Evolutionary conservation across 208 protist species (phyloP).

Genomic region (Trypanosoma brucei): DNA sequence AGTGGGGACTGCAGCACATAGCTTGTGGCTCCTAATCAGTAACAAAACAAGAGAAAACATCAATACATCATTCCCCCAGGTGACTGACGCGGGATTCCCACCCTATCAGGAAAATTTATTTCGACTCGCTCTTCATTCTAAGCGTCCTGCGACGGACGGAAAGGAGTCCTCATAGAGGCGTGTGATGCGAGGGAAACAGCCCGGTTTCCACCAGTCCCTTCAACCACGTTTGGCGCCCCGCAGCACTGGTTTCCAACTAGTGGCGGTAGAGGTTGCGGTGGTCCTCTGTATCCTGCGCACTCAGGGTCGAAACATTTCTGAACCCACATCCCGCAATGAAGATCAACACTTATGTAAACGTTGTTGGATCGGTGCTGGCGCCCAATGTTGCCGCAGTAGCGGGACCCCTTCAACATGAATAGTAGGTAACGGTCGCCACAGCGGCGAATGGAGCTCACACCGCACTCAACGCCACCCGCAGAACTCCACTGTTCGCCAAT

Average conservation of each 20-base stretch:
- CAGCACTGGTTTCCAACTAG: not conserved
- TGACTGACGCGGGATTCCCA: too few species aligned
- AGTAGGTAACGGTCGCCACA: constrained; percentile 32
- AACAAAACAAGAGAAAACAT: too few species aligned
- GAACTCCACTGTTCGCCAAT: constrained; percentile 24
- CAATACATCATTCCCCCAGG: too few species aligned
- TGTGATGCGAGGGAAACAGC: constrained; percentile 9
- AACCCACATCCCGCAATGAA: constrained; percentile 29
- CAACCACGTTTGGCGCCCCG: not conserved
- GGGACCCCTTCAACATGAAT: constrained; percentile 45
- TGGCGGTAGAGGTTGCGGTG: constrained; percentile 11
- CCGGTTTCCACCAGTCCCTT: constrained; percentile 1
- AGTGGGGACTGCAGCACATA: too few species aligned
- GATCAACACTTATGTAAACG: constrained; percentile 69
- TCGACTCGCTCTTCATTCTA: too few species aligned
- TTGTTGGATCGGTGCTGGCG: constrained; percentile 79
- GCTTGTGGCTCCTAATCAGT: too few species aligned
- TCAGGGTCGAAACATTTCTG: constrained; percentile 88
- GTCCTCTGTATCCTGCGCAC: constrained; percentile 43
- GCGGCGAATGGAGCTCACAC: constrained; percentile 13
- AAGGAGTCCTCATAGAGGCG: constrained; percentile 5
- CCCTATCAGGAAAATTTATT: too few species aligned
- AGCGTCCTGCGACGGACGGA: not conserved
- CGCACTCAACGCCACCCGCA: constrained; percentile 29
- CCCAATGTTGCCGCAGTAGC: constrained; percentile 63